Evolutionary conservation across 208 protist species (phyloP).

Genomic region (Acanthamoeba royreba): DNA sequence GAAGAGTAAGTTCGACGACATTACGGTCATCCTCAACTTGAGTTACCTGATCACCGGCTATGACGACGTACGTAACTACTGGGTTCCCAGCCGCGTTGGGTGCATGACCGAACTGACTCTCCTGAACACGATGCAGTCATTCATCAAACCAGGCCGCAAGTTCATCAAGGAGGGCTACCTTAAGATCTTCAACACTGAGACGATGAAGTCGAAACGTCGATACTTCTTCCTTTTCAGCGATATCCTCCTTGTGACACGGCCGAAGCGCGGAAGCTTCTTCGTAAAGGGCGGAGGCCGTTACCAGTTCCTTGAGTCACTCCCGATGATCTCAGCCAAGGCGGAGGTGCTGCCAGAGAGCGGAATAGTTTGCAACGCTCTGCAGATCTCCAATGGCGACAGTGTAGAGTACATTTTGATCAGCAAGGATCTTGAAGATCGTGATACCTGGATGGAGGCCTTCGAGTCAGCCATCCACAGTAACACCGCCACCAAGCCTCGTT

Average conservation of each 20-base stretch:
- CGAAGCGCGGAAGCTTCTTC: constrained; percentile 2
- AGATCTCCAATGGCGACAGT: no score
- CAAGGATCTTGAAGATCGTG: no score
- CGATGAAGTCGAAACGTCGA: not conserved
- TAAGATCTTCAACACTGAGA: not conserved
- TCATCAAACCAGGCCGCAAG: constrained; percentile 3
- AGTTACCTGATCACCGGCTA: not conserved
- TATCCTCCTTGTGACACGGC: not conserved
- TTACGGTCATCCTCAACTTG: not conserved
- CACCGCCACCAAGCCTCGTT: not conserved
- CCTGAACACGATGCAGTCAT: no score
- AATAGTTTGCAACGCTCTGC: no score
- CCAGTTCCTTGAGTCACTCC: not conserved
- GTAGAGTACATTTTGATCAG: no score
- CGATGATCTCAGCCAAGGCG: not conserved
- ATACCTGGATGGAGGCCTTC: not conserved
- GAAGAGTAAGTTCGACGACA: constrained; percentile 43
- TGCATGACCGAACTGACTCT: no score
- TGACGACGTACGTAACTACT: not conserved
- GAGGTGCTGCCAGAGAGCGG: no score
- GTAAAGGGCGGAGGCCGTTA: not conserved
- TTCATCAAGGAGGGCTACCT: not conserved
- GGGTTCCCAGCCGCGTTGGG: no score
- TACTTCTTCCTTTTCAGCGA: constrained; percentile 36
- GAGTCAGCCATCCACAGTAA: not conserved